These are phyloP conservation scores for Phaseolus lunatus DNA, from an alignment of 306 rosid species.

Conservation along the genomic window DNA sequence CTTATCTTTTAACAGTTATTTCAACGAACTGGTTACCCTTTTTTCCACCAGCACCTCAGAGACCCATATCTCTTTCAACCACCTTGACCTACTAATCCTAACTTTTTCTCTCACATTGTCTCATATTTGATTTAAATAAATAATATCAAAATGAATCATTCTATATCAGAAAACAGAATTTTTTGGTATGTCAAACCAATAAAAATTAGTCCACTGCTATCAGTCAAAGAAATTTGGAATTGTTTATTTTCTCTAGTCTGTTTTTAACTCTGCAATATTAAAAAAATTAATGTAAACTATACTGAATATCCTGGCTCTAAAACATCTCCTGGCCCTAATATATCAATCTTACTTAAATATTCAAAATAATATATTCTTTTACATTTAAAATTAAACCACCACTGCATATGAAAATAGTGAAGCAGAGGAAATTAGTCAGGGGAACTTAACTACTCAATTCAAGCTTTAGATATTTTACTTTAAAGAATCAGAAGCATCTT, in stretches of 20 bases:
- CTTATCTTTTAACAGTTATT: neutral
- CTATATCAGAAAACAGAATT: neutral
- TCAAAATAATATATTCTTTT: neutral
- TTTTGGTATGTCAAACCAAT: neutral
- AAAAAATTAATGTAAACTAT: neutral
- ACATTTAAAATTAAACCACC: neutral
- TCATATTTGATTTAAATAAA: neutral
- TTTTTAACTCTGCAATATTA: neutral
- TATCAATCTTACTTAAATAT: neutral
- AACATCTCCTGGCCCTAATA: neutral
- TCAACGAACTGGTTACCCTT: neutral
- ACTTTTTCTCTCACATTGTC: too few species aligned
- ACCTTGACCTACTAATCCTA: neutral
- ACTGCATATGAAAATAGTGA: constrained; percentile 28
- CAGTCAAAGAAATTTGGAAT: neutral
- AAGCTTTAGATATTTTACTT: neutral
- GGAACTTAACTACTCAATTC: constrained; percentile 26
- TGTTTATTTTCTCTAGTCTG: constrained; percentile 14
- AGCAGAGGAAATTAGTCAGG: constrained; percentile 15
- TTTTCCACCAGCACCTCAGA: neutral
- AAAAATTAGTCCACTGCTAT: neutral
- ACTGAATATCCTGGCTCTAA: neutral
- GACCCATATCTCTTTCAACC: neutral
- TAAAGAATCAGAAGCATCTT: constrained; percentile 32
- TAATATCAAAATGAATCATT: constrained; percentile 9